phyloP scores from a whole-genome alignment of 768 basidiomycete genomes.

The Pisolithus microcarpus region DNA sequence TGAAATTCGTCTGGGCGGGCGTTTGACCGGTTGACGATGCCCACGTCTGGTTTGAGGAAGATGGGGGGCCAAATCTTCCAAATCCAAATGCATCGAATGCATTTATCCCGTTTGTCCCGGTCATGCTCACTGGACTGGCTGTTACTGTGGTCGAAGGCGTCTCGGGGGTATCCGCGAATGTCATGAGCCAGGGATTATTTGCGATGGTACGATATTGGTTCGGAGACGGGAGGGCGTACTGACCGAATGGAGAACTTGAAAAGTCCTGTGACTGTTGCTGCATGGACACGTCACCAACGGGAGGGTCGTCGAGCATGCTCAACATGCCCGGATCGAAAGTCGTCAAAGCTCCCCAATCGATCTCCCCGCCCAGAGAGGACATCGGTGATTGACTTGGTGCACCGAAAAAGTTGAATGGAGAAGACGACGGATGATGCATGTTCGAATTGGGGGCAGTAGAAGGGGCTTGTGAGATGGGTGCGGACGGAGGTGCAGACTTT shows the following conservation, averaged over 20 bases:
- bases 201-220: slow-evolving; percentile 73
- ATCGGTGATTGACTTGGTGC: slow-evolving; percentile 20
- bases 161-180: slow-evolving; percentile 60
- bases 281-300: slow-evolving; percentile 52
- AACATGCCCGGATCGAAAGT: slow-evolving; percentile 66
- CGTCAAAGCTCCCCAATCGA: slow-evolving; percentile 61
- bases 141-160: slow-evolving; percentile 22
- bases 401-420: slow-evolving; percentile 23
- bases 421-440: slow-evolving; percentile 3
- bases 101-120: slow-evolving; percentile 10
- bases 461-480: slow-evolving; percentile 11
- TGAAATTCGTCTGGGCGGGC: slow-evolving; percentile 16
- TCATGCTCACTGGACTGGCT: slow-evolving; percentile 5
- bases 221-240: slow-evolving; percentile 36
- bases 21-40: neutral
- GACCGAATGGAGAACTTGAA: slow-evolving; percentile 40
- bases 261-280: slow-evolving; percentile 39
- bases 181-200: slow-evolving; percentile 78
- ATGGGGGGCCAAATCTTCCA: slow-evolving; percentile 14
- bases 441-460: slow-evolving; percentile 16
- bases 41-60: neutral
- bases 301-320: slow-evolving; percentile 56
- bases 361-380: slow-evolving; percentile 23
- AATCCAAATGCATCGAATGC: slow-evolving; percentile 39
- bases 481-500: slow-evolving; percentile 19